Evolutionary conservation across 1,284 basidiomycete species (phyloP).

Genomic region (Cutaneotrichosporon sp.): DNA sequence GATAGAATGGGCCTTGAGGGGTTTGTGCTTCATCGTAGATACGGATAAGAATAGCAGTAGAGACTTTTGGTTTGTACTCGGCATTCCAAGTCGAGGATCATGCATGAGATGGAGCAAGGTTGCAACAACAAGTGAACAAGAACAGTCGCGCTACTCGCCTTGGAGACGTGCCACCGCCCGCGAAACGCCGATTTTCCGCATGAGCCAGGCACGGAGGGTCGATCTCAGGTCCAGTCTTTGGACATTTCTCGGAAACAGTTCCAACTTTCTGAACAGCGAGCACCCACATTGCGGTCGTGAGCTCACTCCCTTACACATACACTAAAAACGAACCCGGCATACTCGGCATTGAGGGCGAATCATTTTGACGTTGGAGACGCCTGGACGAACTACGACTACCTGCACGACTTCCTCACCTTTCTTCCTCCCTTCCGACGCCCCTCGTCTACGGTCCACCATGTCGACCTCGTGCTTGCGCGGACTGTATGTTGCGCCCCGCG

Average conservation of each 20-base stretch:
- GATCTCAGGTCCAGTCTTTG: background rate
- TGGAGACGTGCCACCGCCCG: background rate
- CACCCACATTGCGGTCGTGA: background rate
- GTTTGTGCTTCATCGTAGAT: no score
- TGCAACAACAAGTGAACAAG: background rate
- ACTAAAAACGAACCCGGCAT: background rate
- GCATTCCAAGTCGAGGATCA: background rate
- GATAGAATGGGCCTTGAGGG: background rate
- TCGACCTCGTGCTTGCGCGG: constrained; percentile 3
- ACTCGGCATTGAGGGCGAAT: background rate
- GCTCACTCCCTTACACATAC: background rate
- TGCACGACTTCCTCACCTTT: background rate
- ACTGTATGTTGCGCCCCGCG: constrained; percentile 1
- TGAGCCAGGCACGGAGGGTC: no score
- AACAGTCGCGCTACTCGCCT: no score
- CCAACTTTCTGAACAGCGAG: constrained; percentile 5
- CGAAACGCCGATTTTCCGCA: constrained; percentile 7
- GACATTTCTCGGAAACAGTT: background rate
- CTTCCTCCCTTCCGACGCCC: background rate
- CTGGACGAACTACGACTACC: background rate
- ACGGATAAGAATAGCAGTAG: no score
- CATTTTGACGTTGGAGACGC: background rate
- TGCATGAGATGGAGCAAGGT: background rate
- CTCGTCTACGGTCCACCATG: background rate
- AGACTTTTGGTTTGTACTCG: background rate